Evolutionary conservation across 2,329 filamentous ascomycete genomes (phyloP), one percentile per base, ranked within the genome.

Genomic region (Aspergillus sp.): DNA sequence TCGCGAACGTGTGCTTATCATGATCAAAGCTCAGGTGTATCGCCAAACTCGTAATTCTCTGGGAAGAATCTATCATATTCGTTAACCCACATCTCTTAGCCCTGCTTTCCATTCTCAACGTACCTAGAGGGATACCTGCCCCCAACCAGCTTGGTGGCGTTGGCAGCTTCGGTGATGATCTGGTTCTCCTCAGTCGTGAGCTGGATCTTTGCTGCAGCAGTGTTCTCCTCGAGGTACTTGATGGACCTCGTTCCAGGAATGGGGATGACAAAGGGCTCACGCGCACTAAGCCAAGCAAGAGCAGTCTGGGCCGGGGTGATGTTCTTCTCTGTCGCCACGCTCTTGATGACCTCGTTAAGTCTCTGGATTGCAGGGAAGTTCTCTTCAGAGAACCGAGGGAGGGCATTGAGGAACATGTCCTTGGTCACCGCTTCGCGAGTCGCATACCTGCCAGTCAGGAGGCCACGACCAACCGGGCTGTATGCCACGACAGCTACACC

Each of bases 281-380:
- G 87, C 8, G 82, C 82, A 64, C 87, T 68, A 53, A 90, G 65
- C 88, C 88, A 90, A 0, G 87, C 87, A 30, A 90, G 76, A 1
- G 84, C 83, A 55, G 91, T 69, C 70, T 91, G 83, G 3, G 80
- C 80, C 0, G 84, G 68, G 0, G 86, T 87, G 30, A 78, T 79
- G 2, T 77, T 80, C 74, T 89, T 89, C 68, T 76, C 77, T 54
- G 77, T 74, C 1, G 85, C 86, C 3, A 88, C 69, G 9, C 65
- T 76, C 0, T 71, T 69, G 52, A 89, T 79, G 11, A 72, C 72
- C 31, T 84, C 81, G 4, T 87, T 81, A 2, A 89, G 71, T 63
- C 78, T 75, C 11, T 87, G 62, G 64, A 89, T 89, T 70, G 84
- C 83, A 7, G 72, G 74, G 66, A 87, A 83, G 65, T 88, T 84